phyloP scores from a whole-genome alignment of 2,329 filamentous ascomycete genomes.

The Ophiostoma pallidulum region DNA sequence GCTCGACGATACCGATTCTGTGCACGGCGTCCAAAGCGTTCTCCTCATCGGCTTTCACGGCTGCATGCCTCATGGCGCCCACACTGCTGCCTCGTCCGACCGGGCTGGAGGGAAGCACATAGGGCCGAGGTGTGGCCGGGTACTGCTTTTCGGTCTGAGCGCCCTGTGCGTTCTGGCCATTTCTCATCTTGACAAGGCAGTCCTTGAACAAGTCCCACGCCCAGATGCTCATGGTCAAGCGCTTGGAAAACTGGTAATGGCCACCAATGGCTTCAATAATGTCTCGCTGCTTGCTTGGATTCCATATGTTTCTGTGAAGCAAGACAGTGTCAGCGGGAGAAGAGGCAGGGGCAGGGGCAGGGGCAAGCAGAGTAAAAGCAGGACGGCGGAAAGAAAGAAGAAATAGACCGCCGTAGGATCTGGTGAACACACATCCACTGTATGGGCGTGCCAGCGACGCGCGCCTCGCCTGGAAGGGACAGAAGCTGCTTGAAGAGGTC shows the following conservation, averaged over 20 bases:
- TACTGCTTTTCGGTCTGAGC: too few species aligned
- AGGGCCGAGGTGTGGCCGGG: too few species aligned
- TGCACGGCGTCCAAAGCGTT: too few species aligned
- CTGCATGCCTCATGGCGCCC: too few species aligned
- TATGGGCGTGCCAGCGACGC: conserved; percentile 35
- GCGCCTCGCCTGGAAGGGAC: conserved; percentile 10
- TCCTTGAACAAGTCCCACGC: conserved; percentile 29
- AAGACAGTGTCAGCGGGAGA: background rate
- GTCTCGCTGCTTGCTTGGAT: conserved; percentile 49
- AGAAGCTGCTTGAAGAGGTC: conserved; percentile 33
- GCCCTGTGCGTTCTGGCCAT: too few species aligned
- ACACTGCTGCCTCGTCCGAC: background rate
- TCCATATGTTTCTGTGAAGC: conserved; percentile 63
- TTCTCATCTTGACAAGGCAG: background rate
- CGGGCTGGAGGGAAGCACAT: too few species aligned
- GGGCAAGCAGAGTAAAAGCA: background rate
- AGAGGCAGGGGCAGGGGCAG: too few species aligned
- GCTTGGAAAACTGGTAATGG: conserved; percentile 58
- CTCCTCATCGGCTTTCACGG: too few species aligned
- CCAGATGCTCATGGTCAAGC: conserved; percentile 52
- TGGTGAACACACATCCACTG: conserved; percentile 58
- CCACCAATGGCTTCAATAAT: conserved; percentile 45
- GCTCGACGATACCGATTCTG: too few species aligned
- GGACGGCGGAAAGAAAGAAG: background rate
- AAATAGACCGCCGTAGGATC: too few species aligned